Conservation (phyloP, 225 moss, liverwort and hornwort species). For the Polytrichum commune region DNA sequence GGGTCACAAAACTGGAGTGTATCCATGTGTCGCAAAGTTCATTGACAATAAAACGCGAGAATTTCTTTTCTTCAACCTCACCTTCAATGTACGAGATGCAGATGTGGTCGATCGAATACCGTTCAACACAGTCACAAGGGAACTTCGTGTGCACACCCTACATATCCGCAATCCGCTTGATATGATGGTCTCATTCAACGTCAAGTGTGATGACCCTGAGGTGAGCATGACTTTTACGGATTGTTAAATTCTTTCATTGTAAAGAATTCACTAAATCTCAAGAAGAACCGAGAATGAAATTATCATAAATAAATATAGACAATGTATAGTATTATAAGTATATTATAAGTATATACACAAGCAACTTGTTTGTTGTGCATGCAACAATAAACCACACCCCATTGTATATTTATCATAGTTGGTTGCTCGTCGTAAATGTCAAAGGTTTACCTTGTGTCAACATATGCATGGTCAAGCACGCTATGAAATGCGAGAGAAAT, state of each 20-base stretch:
- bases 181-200: constrained; percentile 30
- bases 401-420: too few species aligned
- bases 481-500: too few species aligned
- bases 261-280: too few species aligned
- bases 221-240: constrained; percentile 5
- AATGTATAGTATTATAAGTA: too few species aligned
- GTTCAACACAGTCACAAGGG: constrained; percentile 55
- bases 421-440: too few species aligned
- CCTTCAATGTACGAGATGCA: constrained; percentile 51
- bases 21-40: constrained; percentile 45
- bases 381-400: too few species aligned
- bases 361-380: too few species aligned
- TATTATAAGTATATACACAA: too few species aligned
- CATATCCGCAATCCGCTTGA: constrained; percentile 70
- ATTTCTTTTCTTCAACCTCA: constrained; percentile 76
- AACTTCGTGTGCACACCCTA: constrained; percentile 57
- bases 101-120: constrained; percentile 54
- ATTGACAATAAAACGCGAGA: constrained; percentile 58
- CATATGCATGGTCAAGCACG: too few species aligned
- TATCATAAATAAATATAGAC: too few species aligned
- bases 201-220: constrained; percentile 53
- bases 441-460: too few species aligned
- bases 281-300: too few species aligned
- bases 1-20: constrained; percentile 52
- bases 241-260: neutral